A percentile compares a stretch with the other conserved stretches of the same genome.
Evolutionary conservation across 352 stramenopile genomes (phyloP).

Genomic region (Elongisporangium prolatum): DNA sequence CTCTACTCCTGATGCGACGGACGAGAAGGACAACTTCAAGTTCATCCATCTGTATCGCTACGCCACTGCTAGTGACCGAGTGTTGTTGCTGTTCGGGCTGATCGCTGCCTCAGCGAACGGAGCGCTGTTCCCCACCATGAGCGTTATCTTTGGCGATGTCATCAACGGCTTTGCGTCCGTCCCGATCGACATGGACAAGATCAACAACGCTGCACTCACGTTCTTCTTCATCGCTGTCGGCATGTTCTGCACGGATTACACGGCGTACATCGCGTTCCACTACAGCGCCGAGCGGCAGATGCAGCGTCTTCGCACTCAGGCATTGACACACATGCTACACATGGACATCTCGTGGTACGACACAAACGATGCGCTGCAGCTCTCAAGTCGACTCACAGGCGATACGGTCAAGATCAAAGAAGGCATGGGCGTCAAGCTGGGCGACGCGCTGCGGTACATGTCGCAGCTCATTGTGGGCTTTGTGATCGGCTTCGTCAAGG

Average conservation of each 20-base stretch:
- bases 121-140: constrained; percentile 33
- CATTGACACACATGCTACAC: constrained; percentile 40
- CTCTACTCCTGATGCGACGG: too few species aligned
- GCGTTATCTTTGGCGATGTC: constrained; percentile 33
- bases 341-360: constrained; percentile 59
- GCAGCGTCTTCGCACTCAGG: constrained; percentile 27
- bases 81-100: constrained; percentile 15
- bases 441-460: constrained; percentile 29
- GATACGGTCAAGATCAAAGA: constrained; percentile 63
- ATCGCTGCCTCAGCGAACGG: constrained; percentile 18
- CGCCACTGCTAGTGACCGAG: constrained; percentile 22
- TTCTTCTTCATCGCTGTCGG: constrained; percentile 26
- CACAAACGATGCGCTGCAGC: constrained; percentile 27
- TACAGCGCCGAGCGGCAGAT: constrained; percentile 37
- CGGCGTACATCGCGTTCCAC: constrained; percentile 22
- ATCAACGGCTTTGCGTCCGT: constrained; percentile 18
- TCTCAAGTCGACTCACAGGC: constrained; percentile 36
- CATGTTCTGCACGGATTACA: constrained; percentile 35
- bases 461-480: constrained; percentile 35
- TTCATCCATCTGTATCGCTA: constrained; percentile 22
- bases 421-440: constrained; percentile 49
- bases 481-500: constrained; percentile 35
- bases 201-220: constrained; percentile 25
- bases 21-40: constrained; percentile 3
- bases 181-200: constrained; percentile 12